phyloP scores from a whole-genome alignment of 306 rosid species.

The Senna tora region DNA sequence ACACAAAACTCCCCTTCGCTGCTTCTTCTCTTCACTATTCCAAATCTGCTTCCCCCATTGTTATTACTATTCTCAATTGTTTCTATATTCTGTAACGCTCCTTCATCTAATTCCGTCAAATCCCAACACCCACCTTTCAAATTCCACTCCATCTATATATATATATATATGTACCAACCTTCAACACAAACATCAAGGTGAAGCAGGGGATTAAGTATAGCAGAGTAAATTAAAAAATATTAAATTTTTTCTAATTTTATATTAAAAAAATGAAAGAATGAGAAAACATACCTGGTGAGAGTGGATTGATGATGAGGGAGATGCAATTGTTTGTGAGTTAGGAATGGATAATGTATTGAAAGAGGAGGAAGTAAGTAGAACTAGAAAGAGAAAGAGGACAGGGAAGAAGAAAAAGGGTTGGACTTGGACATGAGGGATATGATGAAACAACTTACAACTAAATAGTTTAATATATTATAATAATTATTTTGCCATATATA shows the following conservation, averaged over 20 bases:
- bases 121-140: slow-evolving; percentile 80
- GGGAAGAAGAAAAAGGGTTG: slow-evolving; percentile 42
- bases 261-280: no score
- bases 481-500: slow-evolving; percentile 40
- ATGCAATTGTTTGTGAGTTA: slow-evolving; percentile 43
- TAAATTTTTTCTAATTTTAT: no score
- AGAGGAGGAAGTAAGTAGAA: slow-evolving; percentile 4
- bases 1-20: slow-evolving; percentile 78
- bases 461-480: slow-evolving; percentile 33
- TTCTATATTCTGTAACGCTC: slow-evolving; percentile 56
- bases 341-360: slow-evolving; percentile 46
- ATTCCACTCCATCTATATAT: slow-evolving; percentile 80
- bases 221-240: no score
- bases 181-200: no score
- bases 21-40: slow-evolving; percentile 32
- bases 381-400: slow-evolving; percentile 23
- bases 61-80: slow-evolving; percentile 31
- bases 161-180: no score
- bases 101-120: slow-evolving; percentile 67
- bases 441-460: not conserved
- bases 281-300: slow-evolving; percentile 55
- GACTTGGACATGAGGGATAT: not conserved
- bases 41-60: slow-evolving; percentile 59
- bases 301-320: slow-evolving; percentile 28
- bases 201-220: no score